Conservation (phyloP, 352 stramenopile genomes). For the Hyaloperonospora arabidopsidis region DNA sequence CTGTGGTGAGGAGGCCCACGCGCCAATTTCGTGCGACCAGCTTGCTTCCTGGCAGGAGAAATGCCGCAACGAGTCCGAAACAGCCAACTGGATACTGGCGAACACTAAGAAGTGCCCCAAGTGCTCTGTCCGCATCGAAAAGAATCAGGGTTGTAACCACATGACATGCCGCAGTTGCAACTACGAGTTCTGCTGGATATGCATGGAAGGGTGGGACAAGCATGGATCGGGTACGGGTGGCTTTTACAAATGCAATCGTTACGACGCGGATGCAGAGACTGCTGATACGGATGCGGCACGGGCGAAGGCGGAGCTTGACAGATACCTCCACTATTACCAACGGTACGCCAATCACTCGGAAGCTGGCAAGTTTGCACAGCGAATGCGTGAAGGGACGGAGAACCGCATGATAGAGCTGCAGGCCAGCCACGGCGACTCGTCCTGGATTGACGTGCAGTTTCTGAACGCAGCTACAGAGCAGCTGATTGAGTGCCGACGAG, state of each 20-base stretch:
- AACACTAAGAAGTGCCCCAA: conserved; percentile 99
- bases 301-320: conserved; percentile 95
- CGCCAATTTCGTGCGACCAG: conserved; percentile 89
- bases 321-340: conserved; percentile 99
- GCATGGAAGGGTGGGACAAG: conserved; percentile 93
- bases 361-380: conserved; percentile 94
- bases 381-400: conserved; percentile 93
- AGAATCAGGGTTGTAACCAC: conserved; percentile 99
- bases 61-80: conserved; percentile 96
- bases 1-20: conserved; percentile 96
- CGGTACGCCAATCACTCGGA: conserved; percentile 95
- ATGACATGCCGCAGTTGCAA: conserved; percentile 93
- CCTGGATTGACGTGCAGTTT: conserved; percentile 98
- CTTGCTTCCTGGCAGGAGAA: conserved; percentile 94
- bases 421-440: conserved; percentile 83
- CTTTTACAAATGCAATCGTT: conserved; percentile 99
- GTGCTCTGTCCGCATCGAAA: conserved; percentile 98
- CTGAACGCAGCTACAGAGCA: conserved; percentile 93
- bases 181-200: conserved; percentile 98
- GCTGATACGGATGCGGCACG: conserved; percentile 82
- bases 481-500: conserved; percentile 95
- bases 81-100: conserved; percentile 98
- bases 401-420: conserved; percentile 93
- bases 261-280: conserved; percentile 57
- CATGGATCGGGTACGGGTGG: conserved; percentile 94